Percentiles rank a stretch among this genome's conserved stretches.
Conservation (phyloP, 768 basidiomycete species). For the Crepidotus variabilis region DNA sequence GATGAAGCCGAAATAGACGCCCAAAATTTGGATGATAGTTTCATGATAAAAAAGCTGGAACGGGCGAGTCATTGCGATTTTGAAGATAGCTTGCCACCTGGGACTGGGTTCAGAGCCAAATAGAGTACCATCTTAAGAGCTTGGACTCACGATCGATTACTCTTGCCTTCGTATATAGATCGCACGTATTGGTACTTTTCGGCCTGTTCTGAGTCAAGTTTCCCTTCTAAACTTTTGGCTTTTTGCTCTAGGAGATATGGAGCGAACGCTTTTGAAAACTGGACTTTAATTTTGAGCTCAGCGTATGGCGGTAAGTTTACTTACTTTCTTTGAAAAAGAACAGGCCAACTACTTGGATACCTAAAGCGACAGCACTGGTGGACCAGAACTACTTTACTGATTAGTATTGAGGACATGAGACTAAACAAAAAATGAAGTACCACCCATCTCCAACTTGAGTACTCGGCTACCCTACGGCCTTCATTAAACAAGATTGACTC, state of each 20-base stretch:
- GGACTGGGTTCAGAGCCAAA: not conserved
- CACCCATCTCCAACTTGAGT: slow-evolving; percentile 71
- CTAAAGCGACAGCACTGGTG: slow-evolving; percentile 52
- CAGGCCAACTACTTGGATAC: slow-evolving; percentile 52
- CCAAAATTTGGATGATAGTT: slow-evolving; percentile 65
- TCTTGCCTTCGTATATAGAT: slow-evolving; percentile 42
- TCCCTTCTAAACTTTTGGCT: slow-evolving; percentile 40
- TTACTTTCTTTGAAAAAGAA: slow-evolving; percentile 62
- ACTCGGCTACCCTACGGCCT: slow-evolving; percentile 45
- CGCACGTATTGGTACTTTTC: slow-evolving; percentile 31
- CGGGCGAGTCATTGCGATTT: slow-evolving; percentile 56
- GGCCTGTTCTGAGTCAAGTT: slow-evolving; percentile 35
- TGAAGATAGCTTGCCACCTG: slow-evolving; percentile 45
- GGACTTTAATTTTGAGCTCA: too few species aligned
- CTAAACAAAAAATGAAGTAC: slow-evolving; percentile 28
- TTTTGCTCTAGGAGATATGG: slow-evolving; percentile 46
- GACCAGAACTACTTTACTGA: slow-evolving; percentile 53
- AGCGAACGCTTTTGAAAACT: slow-evolving; percentile 30
- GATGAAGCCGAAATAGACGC: slow-evolving; percentile 64
- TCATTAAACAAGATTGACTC: slow-evolving; percentile 7
- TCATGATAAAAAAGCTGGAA: slow-evolving; percentile 59
- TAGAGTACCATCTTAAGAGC: not conserved
- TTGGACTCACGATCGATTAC: slow-evolving; percentile 39
- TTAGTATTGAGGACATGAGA: not conserved
- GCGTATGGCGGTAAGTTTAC: too few species aligned